phyloP scores from a whole-genome alignment of 129 eudicot genomes.

The Solidago caesia region DNA sequence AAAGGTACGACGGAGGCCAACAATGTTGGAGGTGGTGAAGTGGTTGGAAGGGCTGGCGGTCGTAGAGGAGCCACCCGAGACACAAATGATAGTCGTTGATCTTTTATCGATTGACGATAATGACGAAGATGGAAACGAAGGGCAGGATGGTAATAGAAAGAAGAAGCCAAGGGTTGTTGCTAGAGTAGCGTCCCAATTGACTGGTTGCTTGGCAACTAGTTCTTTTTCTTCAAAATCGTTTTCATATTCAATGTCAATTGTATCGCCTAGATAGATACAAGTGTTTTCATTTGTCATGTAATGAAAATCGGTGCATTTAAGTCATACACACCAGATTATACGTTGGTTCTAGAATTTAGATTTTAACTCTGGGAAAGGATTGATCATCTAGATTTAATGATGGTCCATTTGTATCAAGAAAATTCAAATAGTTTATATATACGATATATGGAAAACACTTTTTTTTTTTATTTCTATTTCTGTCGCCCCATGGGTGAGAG shows the following conservation, averaged over 20 bases:
- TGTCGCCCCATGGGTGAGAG: too few relatives aligned
- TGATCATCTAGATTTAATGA: too few relatives aligned
- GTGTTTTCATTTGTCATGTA: too few relatives aligned
- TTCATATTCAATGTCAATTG: slow-evolving; percentile 50
- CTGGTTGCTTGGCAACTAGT: slow-evolving; percentile 18
- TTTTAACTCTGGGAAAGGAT: too few relatives aligned
- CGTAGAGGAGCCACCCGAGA: slow-evolving; percentile 77
- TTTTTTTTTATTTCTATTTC: too few relatives aligned
- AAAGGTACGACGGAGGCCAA: slow-evolving; percentile 69
- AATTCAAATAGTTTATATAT: too few relatives aligned
- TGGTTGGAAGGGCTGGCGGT: slow-evolving; percentile 69
- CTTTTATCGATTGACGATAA: slow-evolving; percentile 49
- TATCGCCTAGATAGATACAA: slow-evolving; percentile 53
- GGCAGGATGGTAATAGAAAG: slow-evolving; percentile 33
- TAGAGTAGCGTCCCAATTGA: slow-evolving; percentile 29
- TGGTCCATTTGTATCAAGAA: too few relatives aligned
- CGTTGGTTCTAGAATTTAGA: too few relatives aligned
- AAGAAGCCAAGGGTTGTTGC: slow-evolving; percentile 39
- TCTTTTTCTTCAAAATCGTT: slow-evolving; percentile 35
- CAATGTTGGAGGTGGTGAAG: slow-evolving; percentile 70
- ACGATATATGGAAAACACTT: too few relatives aligned
- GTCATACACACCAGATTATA: too few relatives aligned
- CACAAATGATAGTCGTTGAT: slow-evolving; percentile 70
- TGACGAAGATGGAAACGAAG: slow-evolving; percentile 32
- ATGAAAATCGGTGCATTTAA: too few relatives aligned